Evolutionary conservation across 2,329 filamentous ascomycete species (phyloP).

Genomic region (Septoria linicola): DNA sequence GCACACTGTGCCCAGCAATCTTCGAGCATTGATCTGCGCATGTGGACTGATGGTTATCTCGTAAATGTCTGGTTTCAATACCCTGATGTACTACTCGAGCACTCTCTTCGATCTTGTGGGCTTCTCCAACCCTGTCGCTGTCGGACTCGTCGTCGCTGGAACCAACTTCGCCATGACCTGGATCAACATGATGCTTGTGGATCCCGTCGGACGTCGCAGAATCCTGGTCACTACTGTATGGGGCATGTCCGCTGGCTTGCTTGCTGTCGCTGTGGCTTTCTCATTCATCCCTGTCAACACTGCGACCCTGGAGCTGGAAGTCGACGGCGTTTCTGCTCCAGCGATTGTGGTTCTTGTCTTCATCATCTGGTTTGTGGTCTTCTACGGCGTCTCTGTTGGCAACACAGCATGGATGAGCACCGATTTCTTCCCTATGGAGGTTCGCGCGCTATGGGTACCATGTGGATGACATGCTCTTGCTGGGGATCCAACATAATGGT

Average conservation of each 20-base stretch:
- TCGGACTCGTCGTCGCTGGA: slow-evolving; percentile 73
- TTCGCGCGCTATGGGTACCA: slow-evolving; percentile 42
- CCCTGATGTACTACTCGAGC: slow-evolving; percentile 73
- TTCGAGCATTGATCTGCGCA: slow-evolving; percentile 42
- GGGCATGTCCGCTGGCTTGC: slow-evolving; percentile 70
- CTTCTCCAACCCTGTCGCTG: slow-evolving; percentile 75
- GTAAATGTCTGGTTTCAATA: slow-evolving; percentile 59
- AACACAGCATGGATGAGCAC: slow-evolving; percentile 41
- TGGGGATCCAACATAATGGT: slow-evolving; percentile 38
- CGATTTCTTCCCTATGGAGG: slow-evolving; percentile 41
- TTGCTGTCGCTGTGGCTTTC: slow-evolving; percentile 74
- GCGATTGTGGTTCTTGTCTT: slow-evolving; percentile 40
- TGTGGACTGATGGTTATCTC: slow-evolving; percentile 44
- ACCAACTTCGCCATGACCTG: slow-evolving; percentile 81
- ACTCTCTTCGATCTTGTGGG: slow-evolving; percentile 59
- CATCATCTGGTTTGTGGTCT: slow-evolving; percentile 42
- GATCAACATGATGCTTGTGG: slow-evolving; percentile 73
- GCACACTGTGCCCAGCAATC: slow-evolving; percentile 41
- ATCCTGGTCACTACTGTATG: slow-evolving; percentile 53
- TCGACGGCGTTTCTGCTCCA: slow-evolving; percentile 35
- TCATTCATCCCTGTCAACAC: slow-evolving; percentile 56
- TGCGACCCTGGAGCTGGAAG: slow-evolving; percentile 38
- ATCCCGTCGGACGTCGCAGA: slow-evolving; percentile 72
- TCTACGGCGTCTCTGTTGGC: slow-evolving; percentile 35
- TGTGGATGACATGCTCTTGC: slow-evolving; percentile 36